phyloP scores from a whole-genome alignment of 352 stramenopile species.

The Globisporangium spinosum region DNA sequence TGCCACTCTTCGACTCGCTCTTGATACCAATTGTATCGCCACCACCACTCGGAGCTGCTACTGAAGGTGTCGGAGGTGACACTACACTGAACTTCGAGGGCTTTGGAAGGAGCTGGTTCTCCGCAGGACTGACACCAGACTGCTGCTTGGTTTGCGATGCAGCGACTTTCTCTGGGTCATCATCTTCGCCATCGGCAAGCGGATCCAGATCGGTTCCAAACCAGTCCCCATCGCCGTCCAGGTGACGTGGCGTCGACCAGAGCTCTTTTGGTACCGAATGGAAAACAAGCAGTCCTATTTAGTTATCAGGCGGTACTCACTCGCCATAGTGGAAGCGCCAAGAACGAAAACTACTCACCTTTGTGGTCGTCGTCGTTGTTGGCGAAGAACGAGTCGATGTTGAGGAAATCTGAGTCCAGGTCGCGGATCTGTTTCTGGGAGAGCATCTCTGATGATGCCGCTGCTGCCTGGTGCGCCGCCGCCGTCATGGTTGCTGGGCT shows the following conservation, averaged over 20 bases:
- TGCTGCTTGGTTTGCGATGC: neutral
- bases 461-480: slow-evolving; percentile 1
- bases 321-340: too few species aligned
- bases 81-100: neutral
- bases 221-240: slow-evolving; percentile 14
- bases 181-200: neutral
- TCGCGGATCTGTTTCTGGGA: slow-evolving; percentile 22
- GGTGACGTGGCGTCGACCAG: slow-evolving; percentile 16
- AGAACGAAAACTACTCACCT: slow-evolving; percentile 13
- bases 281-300: neutral
- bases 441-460: slow-evolving; percentile 20
- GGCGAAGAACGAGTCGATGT: slow-evolving; percentile 32
- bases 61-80: neutral
- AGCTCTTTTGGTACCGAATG: slow-evolving; percentile 17
- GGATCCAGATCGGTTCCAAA: slow-evolving; percentile 8
- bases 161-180: neutral
- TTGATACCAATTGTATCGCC: neutral
- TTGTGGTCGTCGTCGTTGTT: slow-evolving; percentile 24
- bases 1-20: slow-evolving; percentile 5
- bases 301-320: neutral
- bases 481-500: slow-evolving; percentile 8
- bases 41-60: neutral
- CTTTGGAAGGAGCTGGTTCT: neutral
- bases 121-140: neutral
- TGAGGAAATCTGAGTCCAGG: slow-evolving; percentile 30